A percentile compares a stretch with the other conserved stretches of the same genome.
Evolutionary conservation across 2,329 filamentous ascomycete species (phyloP).

Genomic region (Balansia obtecta): DNA sequence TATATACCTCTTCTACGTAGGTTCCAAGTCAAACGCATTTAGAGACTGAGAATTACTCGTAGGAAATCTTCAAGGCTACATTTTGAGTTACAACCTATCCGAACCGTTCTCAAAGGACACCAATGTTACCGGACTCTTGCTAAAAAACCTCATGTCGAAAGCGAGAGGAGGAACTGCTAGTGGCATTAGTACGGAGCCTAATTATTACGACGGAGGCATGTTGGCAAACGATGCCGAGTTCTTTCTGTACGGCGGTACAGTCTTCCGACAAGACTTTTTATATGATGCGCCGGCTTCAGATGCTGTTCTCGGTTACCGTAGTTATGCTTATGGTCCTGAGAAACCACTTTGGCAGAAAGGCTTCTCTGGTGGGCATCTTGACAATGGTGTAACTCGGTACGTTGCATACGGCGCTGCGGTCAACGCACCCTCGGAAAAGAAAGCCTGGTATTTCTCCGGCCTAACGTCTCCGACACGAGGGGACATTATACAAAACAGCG

Average conservation of each 20-base stretch:
- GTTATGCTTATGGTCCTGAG: slow-evolving; percentile 36
- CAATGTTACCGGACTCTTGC: slow-evolving; percentile 42
- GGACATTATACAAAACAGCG: slow-evolving; percentile 27
- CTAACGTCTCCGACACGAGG: slow-evolving; percentile 38
- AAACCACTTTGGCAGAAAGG: slow-evolving; percentile 29
- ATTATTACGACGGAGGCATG: slow-evolving; percentile 50
- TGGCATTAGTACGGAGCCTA: slow-evolving; percentile 39
- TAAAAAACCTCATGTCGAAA: slow-evolving; percentile 31
- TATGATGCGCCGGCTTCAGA: slow-evolving; percentile 28
- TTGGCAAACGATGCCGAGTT: slow-evolving; percentile 52
- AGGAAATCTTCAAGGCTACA: slow-evolving; percentile 40
- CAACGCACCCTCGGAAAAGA: slow-evolving; percentile 56
- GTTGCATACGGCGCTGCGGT: slow-evolving; percentile 51
- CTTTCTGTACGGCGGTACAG: slow-evolving; percentile 48
- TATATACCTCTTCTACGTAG: slow-evolving; percentile 18
- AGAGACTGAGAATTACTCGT: slow-evolving; percentile 4
- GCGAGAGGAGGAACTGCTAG: slow-evolving; percentile 32
- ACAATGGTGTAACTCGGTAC: slow-evolving; percentile 42
- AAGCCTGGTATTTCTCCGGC: slow-evolving; percentile 60
- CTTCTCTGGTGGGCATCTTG: slow-evolving; percentile 29
- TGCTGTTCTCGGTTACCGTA: slow-evolving; percentile 36
- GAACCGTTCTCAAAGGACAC: slow-evolving; percentile 35
- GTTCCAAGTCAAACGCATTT: neutral
- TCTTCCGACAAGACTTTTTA: slow-evolving; percentile 23
- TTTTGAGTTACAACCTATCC: slow-evolving; percentile 48